Conservation (phyloP, 164 flowering plant species). For the Macadamia tetraphylla region DNA sequence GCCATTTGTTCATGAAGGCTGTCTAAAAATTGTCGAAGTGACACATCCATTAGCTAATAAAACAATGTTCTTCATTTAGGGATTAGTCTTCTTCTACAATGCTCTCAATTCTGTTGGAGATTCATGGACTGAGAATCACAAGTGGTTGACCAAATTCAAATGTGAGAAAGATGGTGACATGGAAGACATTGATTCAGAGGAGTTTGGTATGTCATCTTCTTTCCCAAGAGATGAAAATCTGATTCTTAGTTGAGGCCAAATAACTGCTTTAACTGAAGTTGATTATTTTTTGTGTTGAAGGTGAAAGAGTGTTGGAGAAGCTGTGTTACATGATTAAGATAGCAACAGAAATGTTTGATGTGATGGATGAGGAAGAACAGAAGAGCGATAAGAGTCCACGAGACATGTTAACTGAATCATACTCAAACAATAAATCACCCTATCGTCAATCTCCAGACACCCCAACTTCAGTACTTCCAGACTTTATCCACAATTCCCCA, state of each 20-base stretch:
- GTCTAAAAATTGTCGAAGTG: neutral
- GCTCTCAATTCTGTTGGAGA: conserved; percentile 55
- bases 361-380: conserved; percentile 55
- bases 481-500: conserved; percentile 8
- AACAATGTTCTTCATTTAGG: conserved; percentile 22
- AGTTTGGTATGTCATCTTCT: conserved; percentile 40
- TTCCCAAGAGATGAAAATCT: neutral
- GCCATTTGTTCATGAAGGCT: neutral
- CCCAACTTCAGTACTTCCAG: conserved; percentile 75
- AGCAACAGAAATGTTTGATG: conserved; percentile 48
- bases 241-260: neutral
- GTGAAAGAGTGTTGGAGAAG: conserved; percentile 32
- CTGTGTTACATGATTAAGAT: conserved; percentile 46
- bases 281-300: conserved; percentile 20
- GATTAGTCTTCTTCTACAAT: conserved; percentile 33
- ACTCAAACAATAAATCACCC: conserved; percentile 25
- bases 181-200: conserved; percentile 33
- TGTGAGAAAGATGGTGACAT: conserved; percentile 14
- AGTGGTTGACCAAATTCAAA: conserved; percentile 35
- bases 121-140: conserved; percentile 38
- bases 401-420: conserved; percentile 22
- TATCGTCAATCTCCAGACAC: conserved; percentile 48
- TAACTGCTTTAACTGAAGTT: conserved; percentile 2
- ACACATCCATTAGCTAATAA: conserved; percentile 1
- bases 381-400: conserved; percentile 11